These are phyloP conservation scores for Suaeda aralocaspica DNA, from an alignment of 148 eudicot species.

Conservation along the genomic window DNA sequence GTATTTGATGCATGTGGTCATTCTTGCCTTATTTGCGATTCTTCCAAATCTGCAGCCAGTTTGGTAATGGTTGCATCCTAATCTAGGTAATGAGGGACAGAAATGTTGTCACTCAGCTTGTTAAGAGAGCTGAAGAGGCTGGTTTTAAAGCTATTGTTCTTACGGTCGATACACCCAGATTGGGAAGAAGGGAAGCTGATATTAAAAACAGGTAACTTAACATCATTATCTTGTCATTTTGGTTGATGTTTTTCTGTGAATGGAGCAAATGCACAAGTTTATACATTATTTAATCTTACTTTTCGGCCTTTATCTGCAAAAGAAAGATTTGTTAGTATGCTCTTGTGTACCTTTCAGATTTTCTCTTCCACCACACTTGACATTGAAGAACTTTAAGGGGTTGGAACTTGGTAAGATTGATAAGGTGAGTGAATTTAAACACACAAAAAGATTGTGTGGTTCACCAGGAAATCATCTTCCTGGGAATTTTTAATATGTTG, in stretches of 20 bases:
- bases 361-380: constrained; percentile 53
- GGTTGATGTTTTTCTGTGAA: neutral
- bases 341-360: constrained; percentile 42
- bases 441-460: neutral
- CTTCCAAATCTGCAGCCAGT: neutral
- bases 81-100: constrained; percentile 62
- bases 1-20: neutral
- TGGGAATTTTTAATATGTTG: neutral
- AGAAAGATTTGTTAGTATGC: neutral
- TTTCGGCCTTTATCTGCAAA: neutral
- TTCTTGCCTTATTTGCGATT: neutral
- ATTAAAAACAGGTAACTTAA: constrained; percentile 80
- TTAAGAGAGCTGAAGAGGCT: constrained; percentile 84
- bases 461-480: too few relatives aligned
- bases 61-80: neutral
- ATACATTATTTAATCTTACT: neutral
- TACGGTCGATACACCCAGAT: constrained; percentile 87
- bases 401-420: constrained; percentile 56
- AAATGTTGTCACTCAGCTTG: constrained; percentile 65
- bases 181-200: constrained; percentile 94
- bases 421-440: constrained; percentile 31
- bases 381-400: constrained; percentile 67
- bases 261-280: neutral
- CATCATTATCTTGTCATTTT: neutral
- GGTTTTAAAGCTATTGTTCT: constrained; percentile 91